These are phyloP conservation scores for Phytophthora kernoviae DNA, from an alignment of 352 stramenopile species.

Conservation along the genomic window DNA sequence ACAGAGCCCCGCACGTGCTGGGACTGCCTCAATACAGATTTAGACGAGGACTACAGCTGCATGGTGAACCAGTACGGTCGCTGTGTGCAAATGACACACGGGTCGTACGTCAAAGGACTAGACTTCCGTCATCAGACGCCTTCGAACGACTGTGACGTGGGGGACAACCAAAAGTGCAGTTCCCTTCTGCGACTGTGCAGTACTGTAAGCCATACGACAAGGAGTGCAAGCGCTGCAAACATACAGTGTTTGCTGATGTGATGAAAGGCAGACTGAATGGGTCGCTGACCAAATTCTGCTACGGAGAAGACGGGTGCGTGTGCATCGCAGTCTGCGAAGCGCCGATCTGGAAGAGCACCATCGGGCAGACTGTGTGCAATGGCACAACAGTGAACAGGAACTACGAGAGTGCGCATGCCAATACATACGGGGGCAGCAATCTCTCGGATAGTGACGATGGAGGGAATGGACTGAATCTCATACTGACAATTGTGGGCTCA, in stretches of 20 bases:
- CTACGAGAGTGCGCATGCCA: constrained; percentile 30
- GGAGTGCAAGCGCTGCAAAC: constrained; percentile 33
- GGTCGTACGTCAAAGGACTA: constrained; percentile 19
- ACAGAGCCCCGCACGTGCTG: constrained; percentile 53
- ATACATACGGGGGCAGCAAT: constrained; percentile 24
- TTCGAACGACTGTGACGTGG: constrained; percentile 32
- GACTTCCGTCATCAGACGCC: constrained; percentile 27
- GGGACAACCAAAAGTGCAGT: constrained; percentile 48
- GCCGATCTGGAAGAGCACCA: constrained; percentile 33
- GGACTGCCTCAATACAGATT: constrained; percentile 64
- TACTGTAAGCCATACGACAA: constrained; percentile 46
- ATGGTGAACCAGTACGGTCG: constrained; percentile 49
- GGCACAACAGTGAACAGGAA: constrained; percentile 26
- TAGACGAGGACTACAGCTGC: constrained; percentile 38
- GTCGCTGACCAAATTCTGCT: constrained; percentile 46
- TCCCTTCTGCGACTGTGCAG: constrained; percentile 31
- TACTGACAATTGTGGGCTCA: constrained; percentile 34
- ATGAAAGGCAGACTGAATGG: constrained; percentile 39
- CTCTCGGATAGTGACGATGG: constrained; percentile 5
- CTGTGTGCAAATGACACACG: constrained; percentile 39
- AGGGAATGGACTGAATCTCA: constrained; percentile 15
- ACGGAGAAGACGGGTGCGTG: constrained; percentile 34
- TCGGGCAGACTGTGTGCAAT: constrained; percentile 38
- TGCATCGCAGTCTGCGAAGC: constrained; percentile 51
- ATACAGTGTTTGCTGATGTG: constrained; percentile 30